Base-by-base conservation (phyloP, 352 stramenopile species). In the Poterioochromonas sp. region DNA sequence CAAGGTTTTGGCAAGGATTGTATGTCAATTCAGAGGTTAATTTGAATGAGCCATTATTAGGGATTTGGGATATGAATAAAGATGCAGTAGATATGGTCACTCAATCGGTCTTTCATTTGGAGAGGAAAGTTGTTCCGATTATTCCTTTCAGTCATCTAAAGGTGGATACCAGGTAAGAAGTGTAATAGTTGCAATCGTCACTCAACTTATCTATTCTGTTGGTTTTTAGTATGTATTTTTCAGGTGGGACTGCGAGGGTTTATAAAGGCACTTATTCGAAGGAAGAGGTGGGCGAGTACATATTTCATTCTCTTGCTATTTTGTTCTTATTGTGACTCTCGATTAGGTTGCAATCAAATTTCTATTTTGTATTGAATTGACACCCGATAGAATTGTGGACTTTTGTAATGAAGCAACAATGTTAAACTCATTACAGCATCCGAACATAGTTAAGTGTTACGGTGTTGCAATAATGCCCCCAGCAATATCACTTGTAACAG, bases 341-440 rank as follows among this genome's bases (percentile, higher is more conserved):
- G 5, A 53, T 69, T 22, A 73, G 29, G 79, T 83, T 18, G 80
- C 80, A 20, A 79, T 83, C 18, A 83, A 83, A 54, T 83, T 83
- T 70, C 74, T 83, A 68, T 83, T 83, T 63, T 80, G 79, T 43
- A 83, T 83, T 40, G 80, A 83, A 65, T 73, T 83, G 39, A 77
- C 69, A 26, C 44, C 79, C 15, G 79, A 69, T 26, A 49, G 53
- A 34, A 34, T 81, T 12, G 39, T 76, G 18, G 40, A 20, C 29
- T 83, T 83, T 69, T 79, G 54, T n/a, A 37, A 79, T 3, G 80
- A 83, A 53, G 79, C 81, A 8, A 49, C 53, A 29, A 22, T 83
- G 20, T 44, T 83, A 44, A 77, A 83, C 32, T n/a, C 18, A 12
- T 41, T 83, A 43, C 40, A 73, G 20, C 79, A 83, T 64, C 73